Evolutionary conservation across 1,284 basidiomycete species (phyloP), one percentile per base, ranked within the genome.

Genomic region (Inonotus obliquus): DNA sequence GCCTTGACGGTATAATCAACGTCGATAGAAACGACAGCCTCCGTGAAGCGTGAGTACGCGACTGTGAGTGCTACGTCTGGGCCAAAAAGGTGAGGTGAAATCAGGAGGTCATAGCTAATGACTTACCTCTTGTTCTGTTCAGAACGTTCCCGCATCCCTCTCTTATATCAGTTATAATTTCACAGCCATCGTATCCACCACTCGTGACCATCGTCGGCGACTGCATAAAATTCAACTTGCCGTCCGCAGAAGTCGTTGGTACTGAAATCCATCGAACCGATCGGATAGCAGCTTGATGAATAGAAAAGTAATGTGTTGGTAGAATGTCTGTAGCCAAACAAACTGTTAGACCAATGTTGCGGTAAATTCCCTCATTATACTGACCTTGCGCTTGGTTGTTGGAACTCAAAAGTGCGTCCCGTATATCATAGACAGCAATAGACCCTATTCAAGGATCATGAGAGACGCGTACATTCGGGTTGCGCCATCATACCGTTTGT

Each of bases 231-330:
- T 76, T 74, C 9, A 76, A 70, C 1, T 69, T 67, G 1, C 84
- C 88, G 0, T 77, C 73, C 1, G 78, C 73, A 21, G 77, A 77
- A 7, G 76, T 74, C 0, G 82, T 79, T 1, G 93, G 91, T 0
- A 82, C 78, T 19, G 82, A 82, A 41, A 92, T 77, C 88, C 91
- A 94, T 3, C 81, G 72, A 3, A 95, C 70, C 0, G 85, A 80
- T 32, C 88, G 85, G 54, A 95, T 82, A 2, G 90, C 86, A n/a
- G 87, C 87, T 68, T 92, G 87, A 67, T 95, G 92, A 1, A 84
- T 76, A 4, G 79, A 76, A 41, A 91, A 75, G 69, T 89, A 91
- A 67, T 91, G 84, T 0, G 84, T 85, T 2, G 92, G 91, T 2
- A 87, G 74, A 17, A 85, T 66, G 37, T 79, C 77, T 73, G 70